These are phyloP conservation scores for Cercospora sp. DNA, from an alignment of 2,329 filamentous ascomycete species.

Conservation along the genomic window DNA sequence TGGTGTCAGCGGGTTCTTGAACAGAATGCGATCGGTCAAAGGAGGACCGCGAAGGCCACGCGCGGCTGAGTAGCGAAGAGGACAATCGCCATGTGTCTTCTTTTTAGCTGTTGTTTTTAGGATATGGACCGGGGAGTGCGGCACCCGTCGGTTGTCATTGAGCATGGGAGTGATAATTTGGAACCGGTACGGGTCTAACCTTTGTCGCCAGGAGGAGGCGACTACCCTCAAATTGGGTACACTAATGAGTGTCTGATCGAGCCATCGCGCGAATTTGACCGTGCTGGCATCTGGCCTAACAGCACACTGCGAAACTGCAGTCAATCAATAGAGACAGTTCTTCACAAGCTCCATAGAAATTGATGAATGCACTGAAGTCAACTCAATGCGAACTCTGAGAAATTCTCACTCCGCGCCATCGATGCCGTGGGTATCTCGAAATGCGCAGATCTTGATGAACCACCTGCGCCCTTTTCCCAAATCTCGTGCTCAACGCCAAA, in stretches of 20 bases:
- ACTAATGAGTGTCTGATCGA: neutral
- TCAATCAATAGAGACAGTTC: constrained; percentile 4
- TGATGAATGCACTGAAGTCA: neutral
- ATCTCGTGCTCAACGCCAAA: neutral
- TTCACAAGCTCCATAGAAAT: constrained; percentile 5
- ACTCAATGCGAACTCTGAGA: neutral
- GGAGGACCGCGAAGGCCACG: constrained; percentile 56
- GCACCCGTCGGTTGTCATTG: neutral
- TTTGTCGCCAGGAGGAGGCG: neutral
- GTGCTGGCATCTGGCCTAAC: constrained; percentile 12
- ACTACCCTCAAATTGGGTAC: neutral
- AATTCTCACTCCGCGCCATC: neutral
- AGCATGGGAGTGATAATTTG: neutral
- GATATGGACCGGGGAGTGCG: neutral
- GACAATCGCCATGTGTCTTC: neutral
- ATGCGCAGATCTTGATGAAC: neutral
- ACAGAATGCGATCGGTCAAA: constrained; percentile 80
- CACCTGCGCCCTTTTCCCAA: neutral
- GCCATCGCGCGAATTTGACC: neutral
- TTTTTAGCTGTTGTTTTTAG: neutral
- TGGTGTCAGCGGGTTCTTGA: constrained; percentile 61
- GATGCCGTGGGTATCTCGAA: constrained; percentile 7
- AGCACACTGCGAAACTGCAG: neutral
- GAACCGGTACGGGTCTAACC: neutral
- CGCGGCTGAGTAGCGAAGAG: constrained; percentile 10